Evolutionary conservation across 305 asterid species (phyloP).

Genomic region (Plantago coronopus): DNA sequence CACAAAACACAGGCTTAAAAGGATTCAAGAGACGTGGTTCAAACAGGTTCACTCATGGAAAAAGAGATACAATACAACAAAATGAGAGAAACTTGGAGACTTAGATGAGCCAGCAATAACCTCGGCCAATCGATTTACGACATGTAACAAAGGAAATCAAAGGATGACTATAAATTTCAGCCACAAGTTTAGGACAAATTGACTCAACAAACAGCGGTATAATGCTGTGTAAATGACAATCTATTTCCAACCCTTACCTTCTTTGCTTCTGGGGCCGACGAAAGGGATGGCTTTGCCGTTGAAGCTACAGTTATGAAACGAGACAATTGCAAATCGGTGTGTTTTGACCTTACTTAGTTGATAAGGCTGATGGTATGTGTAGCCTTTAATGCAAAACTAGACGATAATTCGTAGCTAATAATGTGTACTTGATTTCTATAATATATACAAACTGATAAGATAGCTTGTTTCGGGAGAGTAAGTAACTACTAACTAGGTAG

Average conservation of each 20-base stretch:
- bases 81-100: neutral
- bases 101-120: slow-evolving; percentile 5
- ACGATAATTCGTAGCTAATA: no score
- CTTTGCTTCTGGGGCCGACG: neutral
- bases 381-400: no score
- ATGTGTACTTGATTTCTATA: no score
- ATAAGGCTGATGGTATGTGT: no score
- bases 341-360: no score
- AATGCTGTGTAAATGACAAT: neutral
- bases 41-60: neutral
- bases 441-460: no score
- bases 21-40: neutral
- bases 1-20: neutral
- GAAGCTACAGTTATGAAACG: neutral
- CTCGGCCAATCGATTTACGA: neutral
- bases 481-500: no score
- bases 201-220: slow-evolving; percentile 3
- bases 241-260: neutral
- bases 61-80: neutral
- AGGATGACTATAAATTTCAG: slow-evolving; percentile 8
- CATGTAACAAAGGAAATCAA: neutral
- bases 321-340: neutral
- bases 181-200: slow-evolving; percentile 1
- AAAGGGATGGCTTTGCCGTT: no score
- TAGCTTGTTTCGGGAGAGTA: no score